Base-by-base conservation (phyloP, 2,329 filamentous ascomycete species). In the Neurospora sp. region DNA sequence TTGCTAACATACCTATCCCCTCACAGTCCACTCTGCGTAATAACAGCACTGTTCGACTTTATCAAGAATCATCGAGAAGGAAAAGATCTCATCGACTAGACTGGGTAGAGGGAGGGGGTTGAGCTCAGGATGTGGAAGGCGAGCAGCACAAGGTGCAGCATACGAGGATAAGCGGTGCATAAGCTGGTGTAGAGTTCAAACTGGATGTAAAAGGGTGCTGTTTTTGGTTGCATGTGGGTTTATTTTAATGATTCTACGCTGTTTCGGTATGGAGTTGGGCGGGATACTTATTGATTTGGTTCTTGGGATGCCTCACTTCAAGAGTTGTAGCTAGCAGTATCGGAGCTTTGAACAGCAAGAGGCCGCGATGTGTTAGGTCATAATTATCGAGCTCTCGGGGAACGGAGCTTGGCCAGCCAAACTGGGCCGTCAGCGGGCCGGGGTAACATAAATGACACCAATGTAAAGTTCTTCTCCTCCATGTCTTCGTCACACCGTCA, bases 31-130 rank as follows among this genome's bases (percentile, higher is more conserved):
- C 66, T 75, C 10, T 67, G 67, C 23, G 52, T 74, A 5, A 39
- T 66, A 37, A 74, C 69, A 10, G 73, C 73, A 11, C 65, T 73
- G 5, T 73, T 69, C n/a, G 74, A 75, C 68, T 71, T 70, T 23
- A 57, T 73, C 11, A 75, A 75, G 37, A 75, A 74, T 69, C 69
- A 74, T 57, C 69, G 71, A 12, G 74, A 75, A 67, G 74, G 74
- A 33, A 68, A 72, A 69, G 73, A 75, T 40, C 72, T 75, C 19
- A 71, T 75, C 12, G 74, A 75, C 46, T 75, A 65, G 70, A 8
- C 4, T 0, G 6, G 52, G 17, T 17, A 28, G 11, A 28, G 5
- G 19, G 10, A 23, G 11, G 19, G 6, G 43, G 6, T 23, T 52
- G n/a, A 46, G 5, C 4, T 46, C 10, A n/a, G 40, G 8, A 23